Percentiles rank a stretch among this genome's conserved stretches.
These are phyloP conservation scores for Dichotomocladium elegans DNA, from an alignment of 371 early-diverging fungal species.

Conservation along the genomic window DNA sequence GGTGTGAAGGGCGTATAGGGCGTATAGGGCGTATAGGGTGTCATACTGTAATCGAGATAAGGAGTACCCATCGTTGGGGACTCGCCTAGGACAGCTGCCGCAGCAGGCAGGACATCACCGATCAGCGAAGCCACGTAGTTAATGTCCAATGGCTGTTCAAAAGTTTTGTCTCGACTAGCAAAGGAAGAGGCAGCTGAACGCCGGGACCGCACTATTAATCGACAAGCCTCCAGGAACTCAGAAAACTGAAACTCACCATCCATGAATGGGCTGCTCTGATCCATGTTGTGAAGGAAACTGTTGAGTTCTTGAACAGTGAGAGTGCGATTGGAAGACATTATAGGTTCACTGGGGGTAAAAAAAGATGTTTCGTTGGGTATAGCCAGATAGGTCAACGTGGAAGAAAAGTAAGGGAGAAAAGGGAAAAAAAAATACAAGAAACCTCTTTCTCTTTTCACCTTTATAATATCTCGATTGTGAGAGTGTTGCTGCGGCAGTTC, in stretches of 20 bases:
- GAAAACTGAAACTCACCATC: slow-evolving; percentile 15
- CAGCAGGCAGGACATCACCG: slow-evolving; percentile 19
- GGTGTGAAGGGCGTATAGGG: slow-evolving; percentile 35
- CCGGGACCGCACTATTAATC: slow-evolving; percentile 11
- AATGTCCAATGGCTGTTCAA: not conserved
- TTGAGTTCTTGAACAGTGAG: slow-evolving; percentile 12
- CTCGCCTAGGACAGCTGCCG: slow-evolving; percentile 14
- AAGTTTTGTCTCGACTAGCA: slow-evolving; percentile 1
- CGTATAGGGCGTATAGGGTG: slow-evolving; percentile 13
- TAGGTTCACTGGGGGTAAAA: no score
- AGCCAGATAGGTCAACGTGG: not conserved
- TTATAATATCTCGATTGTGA: no score
- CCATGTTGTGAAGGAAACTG: slow-evolving; percentile 10
- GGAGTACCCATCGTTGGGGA: slow-evolving; percentile 35
- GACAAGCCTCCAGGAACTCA: slow-evolving; percentile 13
- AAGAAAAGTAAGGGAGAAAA: not conserved
- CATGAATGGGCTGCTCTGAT: not conserved
- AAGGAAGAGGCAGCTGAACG: slow-evolving; percentile 12
- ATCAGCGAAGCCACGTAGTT: slow-evolving; percentile 9
- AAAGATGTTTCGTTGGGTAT: not conserved
- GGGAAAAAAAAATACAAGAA: not conserved
- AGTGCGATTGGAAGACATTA: not conserved
- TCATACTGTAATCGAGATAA: slow-evolving; percentile 27
- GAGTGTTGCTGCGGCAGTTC: not conserved
- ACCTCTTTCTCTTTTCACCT: no score